Conservation (phyloP, 2,329 filamentous ascomycete genomes). For the Fusarium compactum region DNA sequence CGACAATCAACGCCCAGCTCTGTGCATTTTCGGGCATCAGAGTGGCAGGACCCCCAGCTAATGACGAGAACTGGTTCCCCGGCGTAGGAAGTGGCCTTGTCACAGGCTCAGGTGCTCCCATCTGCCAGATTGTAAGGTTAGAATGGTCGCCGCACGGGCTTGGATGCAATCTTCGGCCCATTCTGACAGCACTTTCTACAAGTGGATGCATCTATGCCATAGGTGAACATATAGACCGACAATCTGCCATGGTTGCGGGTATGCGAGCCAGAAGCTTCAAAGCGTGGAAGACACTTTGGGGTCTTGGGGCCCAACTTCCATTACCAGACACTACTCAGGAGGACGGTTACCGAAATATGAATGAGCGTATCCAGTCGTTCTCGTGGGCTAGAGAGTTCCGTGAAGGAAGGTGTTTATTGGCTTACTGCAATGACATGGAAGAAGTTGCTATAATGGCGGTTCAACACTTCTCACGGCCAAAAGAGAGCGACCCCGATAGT, state of each 20-base stretch:
- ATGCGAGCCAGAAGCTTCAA: slow-evolving; percentile 57
- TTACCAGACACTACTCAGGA: slow-evolving; percentile 57
- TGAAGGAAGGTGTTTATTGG: slow-evolving; percentile 59
- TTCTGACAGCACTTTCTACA: slow-evolving; percentile 64
- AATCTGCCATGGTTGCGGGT: slow-evolving; percentile 46
- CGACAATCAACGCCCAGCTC: slow-evolving; percentile 60
- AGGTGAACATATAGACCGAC: slow-evolving; percentile 59
- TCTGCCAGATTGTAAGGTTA: slow-evolving; percentile 66
- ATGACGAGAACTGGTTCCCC: slow-evolving; percentile 50
- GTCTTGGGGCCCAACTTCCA: slow-evolving; percentile 64
- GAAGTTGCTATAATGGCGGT: slow-evolving; percentile 66
- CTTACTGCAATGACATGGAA: slow-evolving; percentile 63
- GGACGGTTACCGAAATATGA: slow-evolving; percentile 51
- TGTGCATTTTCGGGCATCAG: slow-evolving; percentile 55
- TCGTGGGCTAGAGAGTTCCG: slow-evolving; percentile 63
- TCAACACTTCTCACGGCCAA: slow-evolving; percentile 52
- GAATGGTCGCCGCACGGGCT: slow-evolving; percentile 70
- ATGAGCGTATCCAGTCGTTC: slow-evolving; percentile 63
- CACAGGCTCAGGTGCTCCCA: slow-evolving; percentile 61
- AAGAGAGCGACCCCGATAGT: slow-evolving; percentile 29
- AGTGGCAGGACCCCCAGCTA: slow-evolving; percentile 45
- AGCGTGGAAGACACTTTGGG: slow-evolving; percentile 68
- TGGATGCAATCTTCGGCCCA: slow-evolving; percentile 65
- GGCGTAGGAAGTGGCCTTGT: slow-evolving; percentile 62
- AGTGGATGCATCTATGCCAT: slow-evolving; percentile 64